Base-by-base conservation (phyloP, 2,329 filamentous ascomycete species). In the Colletotrichum sp. region DNA sequence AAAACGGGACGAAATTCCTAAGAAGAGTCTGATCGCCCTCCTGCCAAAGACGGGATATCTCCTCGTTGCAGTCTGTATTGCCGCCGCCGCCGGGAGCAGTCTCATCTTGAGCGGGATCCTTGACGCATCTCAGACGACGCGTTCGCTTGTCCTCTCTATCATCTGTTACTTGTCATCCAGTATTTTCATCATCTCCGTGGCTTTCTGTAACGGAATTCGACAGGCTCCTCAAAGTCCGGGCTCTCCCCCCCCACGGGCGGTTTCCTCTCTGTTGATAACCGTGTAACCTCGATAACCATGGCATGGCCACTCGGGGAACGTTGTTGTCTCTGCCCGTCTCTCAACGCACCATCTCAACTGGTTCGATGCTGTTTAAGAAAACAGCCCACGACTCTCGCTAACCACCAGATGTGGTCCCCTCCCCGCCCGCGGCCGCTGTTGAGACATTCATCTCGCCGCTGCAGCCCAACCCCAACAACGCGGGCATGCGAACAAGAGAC, bases 371-470 rank as follows among this genome's bases (percentile, higher is more conserved):
- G 18, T 58, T 48, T 13, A 15, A 30, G 34, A 58, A 25, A 39
- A 36, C 36, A 18, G 16, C 52, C 27, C 32, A 16, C 8, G 25
- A n/a, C n/a, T 28, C 62, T 67, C 36, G 62, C 61, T 32, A 56
- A 27, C 58, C 62, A 22, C 39, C 36, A 43, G 58, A 48, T 48
- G 43, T 22, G 18, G 43, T 4, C 43, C 43, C 16, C 43, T 43
- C 25, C 32, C 18, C 15, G 15, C 69, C 55, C 25, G 52, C 61
- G 68, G 34, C 61, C n/a, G 56, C 28, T 39, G 72, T 73, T 68
- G 73, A 75, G 73, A 75, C 73, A 68, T 22, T 64, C 62, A 71
- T 74, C 66, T 71, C 67, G 66, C 52, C 16, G 43, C 65, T n/a
- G 22, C 16, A 52, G 55, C 69, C 56, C 39, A 73, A 36, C 58